These are phyloP conservation scores for Thamnidium elegans DNA, from an alignment of 192 early-diverging fungal genomes.

Conservation along the genomic window DNA sequence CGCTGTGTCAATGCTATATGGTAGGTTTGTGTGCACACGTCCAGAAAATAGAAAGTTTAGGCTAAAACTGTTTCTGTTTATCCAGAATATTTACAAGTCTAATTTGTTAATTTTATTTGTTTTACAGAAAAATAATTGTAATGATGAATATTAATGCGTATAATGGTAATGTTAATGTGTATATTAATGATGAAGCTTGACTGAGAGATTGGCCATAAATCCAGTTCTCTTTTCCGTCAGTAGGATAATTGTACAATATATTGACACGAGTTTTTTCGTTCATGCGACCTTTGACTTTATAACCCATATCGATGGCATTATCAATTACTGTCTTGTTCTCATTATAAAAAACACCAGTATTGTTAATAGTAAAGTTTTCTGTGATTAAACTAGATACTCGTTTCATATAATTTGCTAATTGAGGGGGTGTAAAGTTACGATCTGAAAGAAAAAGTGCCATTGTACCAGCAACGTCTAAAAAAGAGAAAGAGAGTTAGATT, in stretches of 20 bases:
- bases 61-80: no score
- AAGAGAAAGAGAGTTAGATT: background rate
- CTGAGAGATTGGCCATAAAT: slow-evolving; percentile 17
- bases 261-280: slow-evolving; percentile 16
- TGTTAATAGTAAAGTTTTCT: slow-evolving; percentile 28
- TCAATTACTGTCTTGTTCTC: slow-evolving; percentile 34
- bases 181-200: slow-evolving; percentile 8
- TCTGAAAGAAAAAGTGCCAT: slow-evolving; percentile 48
- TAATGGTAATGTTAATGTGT: background rate
- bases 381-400: slow-evolving; percentile 21
- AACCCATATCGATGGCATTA: slow-evolving; percentile 24
- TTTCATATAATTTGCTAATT: slow-evolving; percentile 29
- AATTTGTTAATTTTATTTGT: background rate
- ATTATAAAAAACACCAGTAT: slow-evolving; percentile 9
- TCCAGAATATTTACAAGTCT: background rate
- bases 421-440: slow-evolving; percentile 27
- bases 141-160: background rate
- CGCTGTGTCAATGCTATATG: no score
- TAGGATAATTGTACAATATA: slow-evolving; percentile 25
- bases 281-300: slow-evolving; percentile 1
- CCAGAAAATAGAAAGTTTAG: no score
- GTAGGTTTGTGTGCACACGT: no score
- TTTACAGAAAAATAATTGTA: background rate
- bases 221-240: slow-evolving; percentile 20
- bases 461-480: slow-evolving; percentile 45